phyloP scores from a whole-genome alignment of 179 eudicot genomes.

The Spergularia azorica region DNA sequence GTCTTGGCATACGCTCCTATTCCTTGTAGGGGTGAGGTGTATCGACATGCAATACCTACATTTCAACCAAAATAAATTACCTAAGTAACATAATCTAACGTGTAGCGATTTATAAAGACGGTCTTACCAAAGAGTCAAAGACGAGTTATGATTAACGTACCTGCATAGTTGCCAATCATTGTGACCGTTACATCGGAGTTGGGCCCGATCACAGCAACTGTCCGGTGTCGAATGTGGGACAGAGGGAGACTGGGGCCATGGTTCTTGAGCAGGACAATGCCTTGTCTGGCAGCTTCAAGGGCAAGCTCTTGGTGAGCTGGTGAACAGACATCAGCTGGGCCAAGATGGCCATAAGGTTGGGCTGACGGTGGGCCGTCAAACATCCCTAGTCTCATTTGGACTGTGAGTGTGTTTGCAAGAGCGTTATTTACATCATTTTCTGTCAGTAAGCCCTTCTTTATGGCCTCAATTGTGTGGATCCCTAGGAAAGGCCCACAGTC shows the following conservation, averaged over 20 bases:
- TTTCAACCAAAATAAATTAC: not conserved
- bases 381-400: conserved; percentile 74
- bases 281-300: conserved; percentile 66
- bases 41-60: conserved; percentile 61
- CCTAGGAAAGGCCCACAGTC: conserved; percentile 68
- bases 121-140: not conserved
- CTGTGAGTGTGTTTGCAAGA: conserved; percentile 44
- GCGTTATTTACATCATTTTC: conserved; percentile 56
- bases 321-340: conserved; percentile 57
- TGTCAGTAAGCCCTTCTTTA: conserved; percentile 42
- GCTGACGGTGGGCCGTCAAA: conserved; percentile 60
- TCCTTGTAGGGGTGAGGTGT: conserved; percentile 62
- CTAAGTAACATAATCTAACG: not conserved
- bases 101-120: not conserved
- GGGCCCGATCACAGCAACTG: conserved; percentile 70
- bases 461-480: conserved; percentile 52
- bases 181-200: conserved; percentile 58
- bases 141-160: conserved; percentile 4
- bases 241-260: conserved; percentile 51
- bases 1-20: conserved; percentile 45
- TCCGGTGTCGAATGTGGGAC: conserved; percentile 43
- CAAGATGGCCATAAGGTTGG: conserved; percentile 53
- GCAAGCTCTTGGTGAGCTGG: conserved; percentile 63
- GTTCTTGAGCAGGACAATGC: conserved; percentile 65
- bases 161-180: conserved; percentile 77